Evolutionary conservation across 2,329 filamentous ascomycete species (phyloP), one percentile per base, ranked within the genome.

Genomic region (Trichoderma polysporum): DNA sequence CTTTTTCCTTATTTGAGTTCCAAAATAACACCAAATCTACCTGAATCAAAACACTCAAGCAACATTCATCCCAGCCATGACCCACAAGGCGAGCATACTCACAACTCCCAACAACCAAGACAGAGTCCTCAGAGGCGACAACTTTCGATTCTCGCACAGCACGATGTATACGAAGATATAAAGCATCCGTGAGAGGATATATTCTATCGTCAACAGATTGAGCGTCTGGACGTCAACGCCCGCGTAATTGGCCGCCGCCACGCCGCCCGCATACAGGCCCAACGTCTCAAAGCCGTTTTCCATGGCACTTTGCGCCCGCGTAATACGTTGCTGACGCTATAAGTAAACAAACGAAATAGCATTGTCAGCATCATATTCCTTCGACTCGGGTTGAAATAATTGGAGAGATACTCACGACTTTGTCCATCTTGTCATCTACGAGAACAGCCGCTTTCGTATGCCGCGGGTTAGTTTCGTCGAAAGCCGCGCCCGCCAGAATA

Each of bases 301-400:
- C 6, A 76, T 71, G 5, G 83, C 81, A 25, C 84, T 83, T 72
- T 89, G 83, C 31, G 83, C 80, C 58, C 85, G 82, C 49, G 87
- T 74, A 33, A 84, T 79, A 62, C 81, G 81, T 73, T 86, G 87
- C 73, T 89, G 85, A 29, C 79, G 81, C 74, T 86, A 69, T 19
- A 25, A 22, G 15, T 17, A 33, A 62, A 29, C 17, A 19, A 41
- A n/a, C 7, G 17, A 8, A 19, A 35, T 1, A 35, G 10, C 37
- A 37, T 47, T 25, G 49, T 19, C 10, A 19, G 17, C 17, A 17
- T 49, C n/a, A 19, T 39, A 3, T 27, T 33, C 22, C 29, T 17
- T 27, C n/a, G 33, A n/a, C 7, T 17, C 10, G 4, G 37, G 27
- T 33, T 12, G 53, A 6, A n/a, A n/a, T 5, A 7, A 53, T 53